These are phyloP conservation scores for Mimosa pudica DNA, from an alignment of 306 rosid species.

Conservation along the genomic window DNA sequence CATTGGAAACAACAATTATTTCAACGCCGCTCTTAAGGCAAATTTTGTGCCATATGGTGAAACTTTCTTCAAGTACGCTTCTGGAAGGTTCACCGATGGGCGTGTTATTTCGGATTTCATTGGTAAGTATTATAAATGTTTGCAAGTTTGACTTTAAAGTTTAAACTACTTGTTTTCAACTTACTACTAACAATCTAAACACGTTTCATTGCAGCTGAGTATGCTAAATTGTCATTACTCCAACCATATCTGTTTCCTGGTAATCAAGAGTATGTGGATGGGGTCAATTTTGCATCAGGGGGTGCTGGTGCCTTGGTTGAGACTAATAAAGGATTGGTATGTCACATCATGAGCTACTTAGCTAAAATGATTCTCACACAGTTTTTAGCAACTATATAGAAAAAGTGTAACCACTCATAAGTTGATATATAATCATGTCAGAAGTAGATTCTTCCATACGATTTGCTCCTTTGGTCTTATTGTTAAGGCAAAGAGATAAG, in stretches of 20 bases:
- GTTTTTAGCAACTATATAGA: background rate
- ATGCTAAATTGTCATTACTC: slow-evolving; percentile 46
- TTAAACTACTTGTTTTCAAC: background rate
- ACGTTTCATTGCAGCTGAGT: slow-evolving; percentile 52
- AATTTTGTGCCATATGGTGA: slow-evolving; percentile 53
- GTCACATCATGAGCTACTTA: background rate
- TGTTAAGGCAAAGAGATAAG: too few species aligned
- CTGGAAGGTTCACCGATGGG: slow-evolving; percentile 57
- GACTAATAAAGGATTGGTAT: slow-evolving; percentile 51
- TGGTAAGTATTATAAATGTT: slow-evolving; percentile 31
- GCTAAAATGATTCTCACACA: background rate
- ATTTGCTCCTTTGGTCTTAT: too few species aligned
- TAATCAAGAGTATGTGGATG: slow-evolving; percentile 36
- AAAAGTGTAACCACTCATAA: background rate
- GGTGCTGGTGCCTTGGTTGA: slow-evolving; percentile 71
- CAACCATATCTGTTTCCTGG: slow-evolving; percentile 56
- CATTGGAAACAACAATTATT: slow-evolving; percentile 58
- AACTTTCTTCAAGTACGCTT: slow-evolving; percentile 52
- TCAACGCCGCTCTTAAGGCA: slow-evolving; percentile 34
- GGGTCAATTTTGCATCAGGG: slow-evolving; percentile 70
- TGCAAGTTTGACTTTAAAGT: background rate
- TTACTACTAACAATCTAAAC: background rate
- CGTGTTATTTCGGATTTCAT: slow-evolving; percentile 50
- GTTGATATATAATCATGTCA: background rate
- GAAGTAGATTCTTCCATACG: background rate